Percentiles rank a stretch among this genome's conserved stretches.
Conservation (phyloP, 2,329 filamentous ascomycete species). For the Penicillium sp. region DNA sequence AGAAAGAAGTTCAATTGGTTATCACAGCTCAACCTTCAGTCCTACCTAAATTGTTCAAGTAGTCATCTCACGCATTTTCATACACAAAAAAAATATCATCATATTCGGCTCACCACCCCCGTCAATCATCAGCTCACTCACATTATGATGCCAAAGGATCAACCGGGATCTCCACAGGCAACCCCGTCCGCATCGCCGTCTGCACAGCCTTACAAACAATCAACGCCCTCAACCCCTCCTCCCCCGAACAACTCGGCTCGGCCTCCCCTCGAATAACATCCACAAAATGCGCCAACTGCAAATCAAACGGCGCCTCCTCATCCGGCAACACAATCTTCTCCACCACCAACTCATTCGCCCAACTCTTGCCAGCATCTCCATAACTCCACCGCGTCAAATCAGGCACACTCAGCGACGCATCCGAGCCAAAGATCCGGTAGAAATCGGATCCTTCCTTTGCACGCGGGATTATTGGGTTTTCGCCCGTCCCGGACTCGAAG, state of each 20-base stretch:
- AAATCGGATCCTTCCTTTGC: constrained; percentile 47
- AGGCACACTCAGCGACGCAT: constrained; percentile 58
- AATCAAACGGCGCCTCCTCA: constrained; percentile 54
- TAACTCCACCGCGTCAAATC: constrained; percentile 59
- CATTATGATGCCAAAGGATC: constrained; percentile 16
- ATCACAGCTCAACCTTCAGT: background rate
- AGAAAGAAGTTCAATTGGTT: background rate
- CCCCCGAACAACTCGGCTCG: constrained; percentile 52
- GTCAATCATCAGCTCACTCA: background rate
- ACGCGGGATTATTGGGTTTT: constrained; percentile 57
- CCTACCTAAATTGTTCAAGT: background rate
- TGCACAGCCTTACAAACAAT: constrained; percentile 58
- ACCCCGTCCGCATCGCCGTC: constrained; percentile 46
- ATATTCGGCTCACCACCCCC: background rate
- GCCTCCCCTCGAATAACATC: constrained; percentile 51
- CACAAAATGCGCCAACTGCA: constrained; percentile 58
- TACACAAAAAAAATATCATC: too few relatives aligned
- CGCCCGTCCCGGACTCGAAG: constrained; percentile 62
- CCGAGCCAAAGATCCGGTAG: constrained; percentile 60
- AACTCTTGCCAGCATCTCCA: constrained; percentile 44
- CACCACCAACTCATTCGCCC: constrained; percentile 44
- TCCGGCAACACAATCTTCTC: constrained; percentile 36
- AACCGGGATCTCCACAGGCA: constrained; percentile 39
- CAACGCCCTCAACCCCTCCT: constrained; percentile 57
- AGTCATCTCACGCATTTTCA: background rate